Conservation (phyloP, 1,139 yeast species). For the Geotrichum aggregatum region DNA sequence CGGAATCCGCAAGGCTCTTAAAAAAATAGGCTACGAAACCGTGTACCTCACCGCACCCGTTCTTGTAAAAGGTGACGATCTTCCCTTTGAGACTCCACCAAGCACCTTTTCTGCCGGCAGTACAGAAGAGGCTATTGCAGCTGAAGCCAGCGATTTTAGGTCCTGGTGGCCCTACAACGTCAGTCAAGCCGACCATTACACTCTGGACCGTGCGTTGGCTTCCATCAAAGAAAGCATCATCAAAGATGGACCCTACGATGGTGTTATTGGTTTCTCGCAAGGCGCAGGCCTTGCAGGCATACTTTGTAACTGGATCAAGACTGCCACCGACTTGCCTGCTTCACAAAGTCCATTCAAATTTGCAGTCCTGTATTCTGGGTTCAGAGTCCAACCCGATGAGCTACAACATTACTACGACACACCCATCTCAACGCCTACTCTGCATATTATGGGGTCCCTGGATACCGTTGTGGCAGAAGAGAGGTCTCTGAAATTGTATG, state of each 20-base stretch:
- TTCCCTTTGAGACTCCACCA: conserved; percentile 53
- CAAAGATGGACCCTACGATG: conserved; percentile 80
- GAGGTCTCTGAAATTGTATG: conserved; percentile 55
- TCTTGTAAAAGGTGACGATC: conserved; percentile 57
- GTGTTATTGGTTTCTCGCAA: conserved; percentile 86
- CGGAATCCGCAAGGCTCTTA: conserved; percentile 67
- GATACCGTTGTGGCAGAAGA: conserved; percentile 86
- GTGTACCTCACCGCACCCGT: conserved; percentile 78
- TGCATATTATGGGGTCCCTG: conserved; percentile 80
- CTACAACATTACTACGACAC: conserved; percentile 49
- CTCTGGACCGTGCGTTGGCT: conserved; percentile 46
- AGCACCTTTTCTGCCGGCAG: conserved; percentile 36
- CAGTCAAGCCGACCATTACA: conserved; percentile 40
- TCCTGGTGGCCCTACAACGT: conserved; percentile 46
- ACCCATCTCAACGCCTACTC: conserved; percentile 50
- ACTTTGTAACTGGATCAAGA: conserved; percentile 31
- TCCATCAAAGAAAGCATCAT: conserved; percentile 55
- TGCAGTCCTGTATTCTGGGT: conserved; percentile 74
- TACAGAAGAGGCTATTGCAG: conserved; percentile 35
- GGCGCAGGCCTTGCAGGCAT: conserved; percentile 78
- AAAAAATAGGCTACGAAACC: conserved; percentile 63
- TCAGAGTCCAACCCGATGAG: conserved; percentile 53
- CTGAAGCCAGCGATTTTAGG: conserved; percentile 47
- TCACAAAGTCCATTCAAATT: conserved; percentile 58
- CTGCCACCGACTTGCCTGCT: conserved; percentile 24